phyloP scores from a whole-genome alignment of 495 filamentous ascomycete genomes.

The Neurospora discreta region DNA sequence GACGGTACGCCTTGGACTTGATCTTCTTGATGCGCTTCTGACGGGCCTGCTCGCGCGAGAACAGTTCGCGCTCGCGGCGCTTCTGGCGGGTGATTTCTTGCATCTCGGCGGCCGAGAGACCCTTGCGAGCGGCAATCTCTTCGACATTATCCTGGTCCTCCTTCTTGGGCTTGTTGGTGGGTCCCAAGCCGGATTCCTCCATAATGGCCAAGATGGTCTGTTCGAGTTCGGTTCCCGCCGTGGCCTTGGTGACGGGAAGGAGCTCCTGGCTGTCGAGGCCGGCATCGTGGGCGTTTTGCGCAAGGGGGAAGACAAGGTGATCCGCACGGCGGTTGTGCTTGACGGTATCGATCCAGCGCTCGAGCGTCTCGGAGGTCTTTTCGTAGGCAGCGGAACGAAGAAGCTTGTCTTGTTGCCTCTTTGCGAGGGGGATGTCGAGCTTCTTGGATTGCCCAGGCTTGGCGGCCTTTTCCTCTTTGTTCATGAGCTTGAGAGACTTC shows the following conservation, averaged over 20 bases:
- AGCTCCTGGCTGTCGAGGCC: conserved; percentile 40
- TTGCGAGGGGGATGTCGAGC: conserved; percentile 73
- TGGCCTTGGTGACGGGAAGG: conserved; percentile 40
- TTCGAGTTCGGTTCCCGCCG: conserved; percentile 71
- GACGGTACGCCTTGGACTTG: conserved; percentile 86
- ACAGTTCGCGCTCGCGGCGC: conserved; percentile 66
- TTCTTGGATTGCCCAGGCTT: conserved; percentile 54
- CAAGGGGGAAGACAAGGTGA: conserved; percentile 81
- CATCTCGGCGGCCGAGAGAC: conserved; percentile 56
- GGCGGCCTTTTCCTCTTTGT: conserved; percentile 38
- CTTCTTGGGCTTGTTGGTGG: conserved; percentile 26
- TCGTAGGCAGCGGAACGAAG: conserved; percentile 79
- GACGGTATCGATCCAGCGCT: conserved; percentile 88
- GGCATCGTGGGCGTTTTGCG: conserved; percentile 51
- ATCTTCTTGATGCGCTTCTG: conserved; percentile 96
- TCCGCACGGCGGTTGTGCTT: conserved; percentile 88
- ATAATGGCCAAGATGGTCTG: conserved; percentile 74
- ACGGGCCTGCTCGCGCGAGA: conserved; percentile 83
- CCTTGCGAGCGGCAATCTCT: conserved; percentile 44
- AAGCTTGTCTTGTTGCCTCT: conserved; percentile 78
- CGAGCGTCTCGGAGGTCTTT: conserved; percentile 82
- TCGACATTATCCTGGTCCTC: conserved; percentile 56
- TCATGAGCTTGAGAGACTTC: conserved; percentile 63
- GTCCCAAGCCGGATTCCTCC: conserved; percentile 69
- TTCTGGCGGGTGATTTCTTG: conserved; percentile 63